Base-by-base conservation (phyloP, 2,329 filamentous ascomycete genomes). In the Penicillium vulpinum region DNA sequence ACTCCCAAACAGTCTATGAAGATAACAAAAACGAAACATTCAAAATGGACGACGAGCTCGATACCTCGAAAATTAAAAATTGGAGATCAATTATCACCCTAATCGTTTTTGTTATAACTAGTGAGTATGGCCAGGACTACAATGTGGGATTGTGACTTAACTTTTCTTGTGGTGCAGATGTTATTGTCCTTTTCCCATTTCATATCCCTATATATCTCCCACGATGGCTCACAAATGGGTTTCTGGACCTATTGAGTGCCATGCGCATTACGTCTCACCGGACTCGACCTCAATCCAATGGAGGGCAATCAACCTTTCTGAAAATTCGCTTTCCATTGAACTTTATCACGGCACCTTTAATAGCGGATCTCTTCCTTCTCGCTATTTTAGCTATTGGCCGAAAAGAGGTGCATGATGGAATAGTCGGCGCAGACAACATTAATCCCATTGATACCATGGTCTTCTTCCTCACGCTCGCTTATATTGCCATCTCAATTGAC, bases 401-500 rank as follows among this genome's bases (percentile, higher is more conserved):
- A 22, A 62, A 81, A 54, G 88, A 91, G 72, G 86, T 91, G 0
- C 77, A 82, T n/a, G 88, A 84, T 64, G 88, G 88, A 2, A 90
- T 85, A 0, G 71, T 88, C 8, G 88, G 88, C 0, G 78, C 85
- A 1, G 76, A 88, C 64, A 78, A 85, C 65, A 91, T 91, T 62
- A 78, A 79, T 2, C 88, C 88, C 0, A 81, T 89, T 62, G 87
- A 91, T 58, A 90, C 90, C 59, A 89, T 91, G 86, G 75, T 80
- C 16, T 91, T 91, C 74, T 91, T 91, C 74, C 77, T 91, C 41
- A 88, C 87, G 0, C 70, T 90, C 41, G 88, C 88, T 3, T 91
- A 91, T 64, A 90, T 91, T 57, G 88, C 88, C 45, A 89, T 91
- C 44, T 90, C 88, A 0, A 89, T 91, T 57, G 88, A 91, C 62